These are phyloP conservation scores for Hydnum rufescens DNA, from an alignment of 768 basidiomycete genomes.

Conservation along the genomic window DNA sequence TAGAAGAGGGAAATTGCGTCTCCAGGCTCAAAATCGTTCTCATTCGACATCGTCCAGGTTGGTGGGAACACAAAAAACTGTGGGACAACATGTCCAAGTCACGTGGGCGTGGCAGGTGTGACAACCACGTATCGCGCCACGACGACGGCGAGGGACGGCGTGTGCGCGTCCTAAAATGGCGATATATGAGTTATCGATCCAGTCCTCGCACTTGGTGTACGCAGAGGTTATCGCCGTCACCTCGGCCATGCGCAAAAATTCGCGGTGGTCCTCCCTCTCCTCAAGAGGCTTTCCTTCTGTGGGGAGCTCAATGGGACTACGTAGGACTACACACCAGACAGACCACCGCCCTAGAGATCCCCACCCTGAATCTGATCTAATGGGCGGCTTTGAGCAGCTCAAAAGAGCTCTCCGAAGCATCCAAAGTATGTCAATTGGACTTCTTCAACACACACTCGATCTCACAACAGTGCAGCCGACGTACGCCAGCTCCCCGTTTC, in stretches of 20 bases:
- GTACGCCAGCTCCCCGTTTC: slow-evolving; percentile 36
- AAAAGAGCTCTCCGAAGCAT: slow-evolving; percentile 46
- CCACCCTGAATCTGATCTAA: slow-evolving; percentile 50
- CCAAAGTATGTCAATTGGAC: slow-evolving; percentile 29
- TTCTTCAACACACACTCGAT: neutral
- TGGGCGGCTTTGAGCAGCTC: slow-evolving; percentile 76
- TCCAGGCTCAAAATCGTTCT: no score
- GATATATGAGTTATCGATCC: neutral
- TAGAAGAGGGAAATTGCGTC: no score
- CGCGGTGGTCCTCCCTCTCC: slow-evolving; percentile 61
- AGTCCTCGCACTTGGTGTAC: slow-evolving; percentile 42
- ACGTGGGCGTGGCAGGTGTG: no score
- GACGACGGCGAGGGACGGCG: no score
- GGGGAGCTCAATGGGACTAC: slow-evolving; percentile 11
- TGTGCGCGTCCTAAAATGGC: no score
- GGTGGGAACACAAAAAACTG: no score
- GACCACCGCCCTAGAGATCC: slow-evolving; percentile 22
- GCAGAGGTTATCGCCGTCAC: slow-evolving; percentile 86
- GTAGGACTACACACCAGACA: slow-evolving; percentile 26
- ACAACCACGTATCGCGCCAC: no score
- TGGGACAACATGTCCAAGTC: no score
- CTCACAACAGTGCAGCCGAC: slow-evolving; percentile 25
- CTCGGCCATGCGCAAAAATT: slow-evolving; percentile 92
- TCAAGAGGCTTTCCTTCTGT: slow-evolving; percentile 34
- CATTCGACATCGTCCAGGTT: no score